phyloP scores from a whole-genome alignment of 2,329 filamentous ascomycete genomes.

The Aspergillus cejpii region DNA sequence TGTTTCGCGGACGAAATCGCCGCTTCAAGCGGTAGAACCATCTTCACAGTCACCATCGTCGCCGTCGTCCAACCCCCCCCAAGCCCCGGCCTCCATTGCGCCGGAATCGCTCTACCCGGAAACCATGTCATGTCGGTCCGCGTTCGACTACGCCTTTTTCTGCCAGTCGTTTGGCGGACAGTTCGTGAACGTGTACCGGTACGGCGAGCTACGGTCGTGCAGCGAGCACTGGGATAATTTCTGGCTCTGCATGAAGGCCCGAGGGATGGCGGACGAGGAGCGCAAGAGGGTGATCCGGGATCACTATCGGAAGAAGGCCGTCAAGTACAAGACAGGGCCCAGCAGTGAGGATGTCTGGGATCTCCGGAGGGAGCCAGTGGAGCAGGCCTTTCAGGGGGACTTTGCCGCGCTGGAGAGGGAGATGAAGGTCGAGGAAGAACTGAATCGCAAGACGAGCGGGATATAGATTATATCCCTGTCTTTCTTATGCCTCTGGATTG shows the following conservation, averaged over 20 bases:
- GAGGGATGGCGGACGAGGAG: conserved; percentile 54
- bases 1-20: conserved; percentile 13
- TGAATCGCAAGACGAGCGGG: conserved; percentile 24
- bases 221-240: conserved; percentile 85
- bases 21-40: conserved; percentile 8
- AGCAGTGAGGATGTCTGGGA: conserved; percentile 92
- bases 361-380: conserved; percentile 58
- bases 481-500: not conserved
- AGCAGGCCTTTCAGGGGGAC: conserved; percentile 44
- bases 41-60: conserved; percentile 9
- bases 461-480: conserved; percentile 3
- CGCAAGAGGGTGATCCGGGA: conserved; percentile 57
- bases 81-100: conserved; percentile 38
- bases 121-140: conserved; percentile 78
- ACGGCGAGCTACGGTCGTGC: conserved; percentile 70
- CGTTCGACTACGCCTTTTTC: conserved; percentile 90
- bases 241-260: conserved; percentile 93
- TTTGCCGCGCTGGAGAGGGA: conserved; percentile 39
- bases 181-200: conserved; percentile 85
- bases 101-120: conserved; percentile 68
- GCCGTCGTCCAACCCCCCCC: conserved; percentile 8
- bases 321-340: conserved; percentile 59
- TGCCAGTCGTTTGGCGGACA: conserved; percentile 89
- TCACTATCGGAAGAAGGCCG: conserved; percentile 61
- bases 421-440: conserved; percentile 41